Conservation (phyloP, 176 grass and related monocot genomes). For the Eragrostis nindensis region DNA sequence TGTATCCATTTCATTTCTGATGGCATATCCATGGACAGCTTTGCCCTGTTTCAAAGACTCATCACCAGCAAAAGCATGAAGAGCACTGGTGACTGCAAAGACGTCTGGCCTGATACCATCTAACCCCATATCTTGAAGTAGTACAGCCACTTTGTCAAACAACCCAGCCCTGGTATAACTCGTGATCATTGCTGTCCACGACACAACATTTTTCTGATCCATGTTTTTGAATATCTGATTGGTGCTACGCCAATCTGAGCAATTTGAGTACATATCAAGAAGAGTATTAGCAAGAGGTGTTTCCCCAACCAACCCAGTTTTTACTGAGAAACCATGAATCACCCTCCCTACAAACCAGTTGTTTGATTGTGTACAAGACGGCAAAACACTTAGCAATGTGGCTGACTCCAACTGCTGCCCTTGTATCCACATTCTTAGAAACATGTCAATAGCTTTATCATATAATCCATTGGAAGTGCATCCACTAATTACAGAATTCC, state of each 20-base stretch:
- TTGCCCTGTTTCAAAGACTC: slow-evolving; percentile 64
- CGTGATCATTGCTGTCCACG: slow-evolving; percentile 80
- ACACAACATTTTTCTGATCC: slow-evolving; percentile 66
- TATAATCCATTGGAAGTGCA: slow-evolving; percentile 63
- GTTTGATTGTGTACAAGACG: slow-evolving; percentile 56
- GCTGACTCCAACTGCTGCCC: slow-evolving; percentile 62
- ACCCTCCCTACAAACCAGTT: slow-evolving; percentile 55
- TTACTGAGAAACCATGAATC: slow-evolving; percentile 70
- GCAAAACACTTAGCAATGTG: slow-evolving; percentile 67
- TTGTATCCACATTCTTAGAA: slow-evolving; percentile 58
- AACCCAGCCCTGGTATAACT: slow-evolving; percentile 62
- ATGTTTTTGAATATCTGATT: slow-evolving; percentile 73
- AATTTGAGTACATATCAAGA: slow-evolving; percentile 91
- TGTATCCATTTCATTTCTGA: slow-evolving; percentile 65
- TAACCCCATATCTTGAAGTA: slow-evolving; percentile 68
- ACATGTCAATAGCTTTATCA: slow-evolving; percentile 48
- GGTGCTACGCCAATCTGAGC: slow-evolving; percentile 62
- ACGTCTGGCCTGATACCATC: slow-evolving; percentile 55
- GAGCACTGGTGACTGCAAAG: slow-evolving; percentile 67
- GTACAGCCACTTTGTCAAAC: slow-evolving; percentile 63
- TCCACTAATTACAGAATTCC: slow-evolving; percentile 78
- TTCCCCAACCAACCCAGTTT: slow-evolving; percentile 58
- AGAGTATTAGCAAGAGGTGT: slow-evolving; percentile 62
- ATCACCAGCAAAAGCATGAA: slow-evolving; percentile 74
- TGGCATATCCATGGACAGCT: slow-evolving; percentile 62